phyloP scores from a whole-genome alignment of 345 rosid species.

The Linum trigynum region DNA sequence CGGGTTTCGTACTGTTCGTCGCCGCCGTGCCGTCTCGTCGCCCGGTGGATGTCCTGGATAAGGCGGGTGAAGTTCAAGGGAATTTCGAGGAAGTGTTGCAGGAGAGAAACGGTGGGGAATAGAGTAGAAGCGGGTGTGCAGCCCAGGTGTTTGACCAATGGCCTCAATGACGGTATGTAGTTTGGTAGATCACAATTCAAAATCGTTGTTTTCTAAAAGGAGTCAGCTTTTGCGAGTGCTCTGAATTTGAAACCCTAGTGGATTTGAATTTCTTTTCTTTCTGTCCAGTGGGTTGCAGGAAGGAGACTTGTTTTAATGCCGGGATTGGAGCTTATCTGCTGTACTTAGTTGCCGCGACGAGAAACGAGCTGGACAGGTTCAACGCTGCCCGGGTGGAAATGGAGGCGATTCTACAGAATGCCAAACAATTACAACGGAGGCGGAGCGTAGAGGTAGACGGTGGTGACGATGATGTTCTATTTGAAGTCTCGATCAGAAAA shows the following conservation, averaged over 20 bases:
- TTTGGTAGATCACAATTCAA: background rate
- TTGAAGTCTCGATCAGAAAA: slow-evolving; percentile 20
- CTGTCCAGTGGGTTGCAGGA: slow-evolving; percentile 20
- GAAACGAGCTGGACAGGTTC: slow-evolving; percentile 49
- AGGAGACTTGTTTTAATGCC: slow-evolving; percentile 31
- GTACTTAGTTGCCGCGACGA: slow-evolving; percentile 40
- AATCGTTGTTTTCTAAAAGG: background rate
- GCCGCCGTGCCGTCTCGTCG: slow-evolving; percentile 10
- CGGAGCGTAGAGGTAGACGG: slow-evolving; percentile 14
- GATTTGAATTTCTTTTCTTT: background rate
- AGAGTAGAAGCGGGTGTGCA: background rate
- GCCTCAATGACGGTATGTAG: slow-evolving; percentile 10
- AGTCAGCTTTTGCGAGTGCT: background rate
- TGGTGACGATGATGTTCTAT: slow-evolving; percentile 15
- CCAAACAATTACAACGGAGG: slow-evolving; percentile 4
- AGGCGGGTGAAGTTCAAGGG: slow-evolving; percentile 13
- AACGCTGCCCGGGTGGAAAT: slow-evolving; percentile 39
- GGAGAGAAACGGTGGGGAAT: background rate
- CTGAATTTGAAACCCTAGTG: no score
- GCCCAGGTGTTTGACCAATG: slow-evolving; percentile 9
- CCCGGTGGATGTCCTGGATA: slow-evolving; percentile 21
- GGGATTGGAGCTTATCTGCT: slow-evolving; percentile 52
- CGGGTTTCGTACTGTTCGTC: background rate
- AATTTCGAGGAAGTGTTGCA: background rate
- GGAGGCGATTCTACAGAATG: slow-evolving; percentile 36